These are phyloP conservation scores for Globisporangium perplexum DNA, from an alignment of 352 stramenopile species.

Conservation along the genomic window DNA sequence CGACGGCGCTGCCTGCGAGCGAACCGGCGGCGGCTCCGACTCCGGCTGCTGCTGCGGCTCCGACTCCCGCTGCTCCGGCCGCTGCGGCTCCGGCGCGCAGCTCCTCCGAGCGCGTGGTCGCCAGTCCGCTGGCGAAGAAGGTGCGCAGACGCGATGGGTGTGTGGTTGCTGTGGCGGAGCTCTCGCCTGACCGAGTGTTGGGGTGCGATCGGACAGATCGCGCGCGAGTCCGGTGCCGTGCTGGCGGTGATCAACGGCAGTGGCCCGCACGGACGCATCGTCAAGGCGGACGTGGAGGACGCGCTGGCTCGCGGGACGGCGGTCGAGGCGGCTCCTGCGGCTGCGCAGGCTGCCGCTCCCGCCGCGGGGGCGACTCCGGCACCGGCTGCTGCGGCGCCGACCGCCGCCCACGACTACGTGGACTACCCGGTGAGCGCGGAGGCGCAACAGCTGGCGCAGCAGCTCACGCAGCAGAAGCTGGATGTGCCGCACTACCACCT, in stretches of 20 bases:
- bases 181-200: slow-evolving; percentile 20
- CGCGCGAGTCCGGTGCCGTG: slow-evolving; percentile 69
- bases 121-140: slow-evolving; percentile 93
- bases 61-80: slow-evolving; percentile 10
- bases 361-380: slow-evolving; percentile 13
- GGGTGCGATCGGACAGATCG: slow-evolving; percentile 40
- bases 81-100: slow-evolving; percentile 8
- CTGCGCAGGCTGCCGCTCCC: slow-evolving; percentile 1
- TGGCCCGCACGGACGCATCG: slow-evolving; percentile 87
- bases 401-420: slow-evolving; percentile 73
- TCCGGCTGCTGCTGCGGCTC: slow-evolving; percentile 15
- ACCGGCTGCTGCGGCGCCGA: slow-evolving; percentile 21
- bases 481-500: slow-evolving; percentile 98
- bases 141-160: slow-evolving; percentile 13
- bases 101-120: slow-evolving; percentile 83
- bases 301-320: slow-evolving; percentile 69
- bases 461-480: slow-evolving; percentile 91
- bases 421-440: slow-evolving; percentile 90
- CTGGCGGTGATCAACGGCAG: slow-evolving; percentile 70
- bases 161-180: too few relatives aligned
- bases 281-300: slow-evolving; percentile 93
- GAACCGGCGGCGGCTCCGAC: slow-evolving; percentile 22
- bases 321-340: not conserved
- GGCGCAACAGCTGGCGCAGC: slow-evolving; percentile 70
- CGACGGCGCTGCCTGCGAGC: slow-evolving; percentile 13